Evolutionary conservation across 345 rosid genomes (phyloP), one percentile per base, ranked within the genome.

Genomic region (Murraya paniculata): DNA sequence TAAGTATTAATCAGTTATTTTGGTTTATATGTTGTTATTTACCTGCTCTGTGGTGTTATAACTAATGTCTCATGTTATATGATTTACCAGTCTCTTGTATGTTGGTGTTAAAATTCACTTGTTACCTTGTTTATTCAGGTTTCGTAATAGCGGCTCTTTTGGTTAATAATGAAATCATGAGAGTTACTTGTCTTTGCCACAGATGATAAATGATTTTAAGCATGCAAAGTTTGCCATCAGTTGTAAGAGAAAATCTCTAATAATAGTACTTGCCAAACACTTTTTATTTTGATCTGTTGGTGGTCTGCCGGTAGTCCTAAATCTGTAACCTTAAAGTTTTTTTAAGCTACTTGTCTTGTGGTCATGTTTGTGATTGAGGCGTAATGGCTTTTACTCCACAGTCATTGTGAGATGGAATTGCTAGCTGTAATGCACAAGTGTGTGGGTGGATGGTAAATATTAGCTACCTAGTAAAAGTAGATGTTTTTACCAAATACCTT

Each of bases 1-100:
- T 96, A 87, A 88, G 97, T 80, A 19, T 8, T 70, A 35, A 21
- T 30, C 8, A 41, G 59, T 60, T 45, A 27, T 45, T 75, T 57
- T 72, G 57, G n/a, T 41, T 41, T 18, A 19, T 25, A 45, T 19
- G 38, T 62, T 74, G 72, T 41, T 19, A 41, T 74, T 59, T 27
- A n/a, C 22, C 64, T 61, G 41, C 25, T 68, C 38, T 27, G 39
- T 25, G 58, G 55, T 41, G 48, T 55, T 36, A 64, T 28, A 9
- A 57, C 25, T 56, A 31, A 30, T 31, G 62, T 60, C 21, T 6
- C 18, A 8, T 61, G 39, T 41, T 45, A 30, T 31, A 33, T 41
- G 18, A 60, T 27, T 16, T 74, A 2, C 53, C 24, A 35, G 30
- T 60, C 31, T 61, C 24, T 41, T 30, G 30, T 41, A 50, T 30